Base-by-base conservation (phyloP, 1,284 basidiomycete genomes). In the Neotropicomus parvogracilis region DNA sequence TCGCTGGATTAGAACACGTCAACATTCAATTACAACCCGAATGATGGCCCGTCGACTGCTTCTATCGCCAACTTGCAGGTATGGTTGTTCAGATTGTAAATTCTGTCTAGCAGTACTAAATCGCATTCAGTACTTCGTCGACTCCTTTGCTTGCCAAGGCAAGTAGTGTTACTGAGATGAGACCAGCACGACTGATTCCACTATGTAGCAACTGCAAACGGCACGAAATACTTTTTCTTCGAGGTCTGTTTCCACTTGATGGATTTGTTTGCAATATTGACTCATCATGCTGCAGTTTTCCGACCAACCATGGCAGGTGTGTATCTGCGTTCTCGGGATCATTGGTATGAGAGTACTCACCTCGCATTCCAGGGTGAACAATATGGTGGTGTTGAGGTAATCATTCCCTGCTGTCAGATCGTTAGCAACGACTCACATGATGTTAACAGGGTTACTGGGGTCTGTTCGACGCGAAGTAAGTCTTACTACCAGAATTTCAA, bases 181-280 rank as follows among this genome's bases (percentile, higher is more conserved):
- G 45, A 47, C 33, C 10, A 42, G n/a, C 7, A 8, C 6, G n/a
- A 48, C 44, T 53, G 28, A 67, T 43, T 2, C 6, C 20, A 10
- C 39, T 12, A 12, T 48, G 12, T 41, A 64, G 88, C 93, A 10
- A 97, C 94, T 67, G 48, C 65, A 29, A 89, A 92, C 56, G 77
- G 79, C 31, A 89, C 90, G 7, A 72, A 80, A n/a, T 94, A 93
- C 73, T 94, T 92, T 75, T 91, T 77, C 73, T 91, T 90, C 52
- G 86, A 88, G 75, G 80, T 78, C 33, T 31, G 72, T 68, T 46
- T 32, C 17, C 20, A 20, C n/a, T 52, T 40, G n/a, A n/a, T 9
- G 31, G n/a, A 26, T 28, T 31, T 7, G 19, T 35, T 19, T 21
- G 12, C 26, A 17, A 34, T 20, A 6, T 3, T 40, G 14, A 9